Percentiles rank a stretch among this genome's conserved stretches.
phyloP scores from a whole-genome alignment of 2,329 filamentous ascomycete genomes.

The Phoma sp. region DNA sequence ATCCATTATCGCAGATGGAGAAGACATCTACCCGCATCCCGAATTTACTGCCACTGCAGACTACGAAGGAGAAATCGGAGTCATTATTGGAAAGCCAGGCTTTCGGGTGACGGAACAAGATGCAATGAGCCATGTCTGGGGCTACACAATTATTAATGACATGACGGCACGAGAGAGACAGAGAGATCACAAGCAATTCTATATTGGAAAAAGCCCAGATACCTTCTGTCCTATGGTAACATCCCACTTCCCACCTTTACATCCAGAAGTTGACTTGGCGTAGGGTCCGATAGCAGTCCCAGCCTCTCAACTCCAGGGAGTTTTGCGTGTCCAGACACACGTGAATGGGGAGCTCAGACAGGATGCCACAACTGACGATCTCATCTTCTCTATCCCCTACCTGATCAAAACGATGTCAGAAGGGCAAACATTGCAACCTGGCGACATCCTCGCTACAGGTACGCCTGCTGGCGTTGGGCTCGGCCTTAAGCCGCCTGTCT shows the following conservation, averaged over 20 bases:
- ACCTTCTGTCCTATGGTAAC: constrained; percentile 62
- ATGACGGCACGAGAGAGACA: constrained; percentile 33
- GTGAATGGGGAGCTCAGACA: constrained; percentile 58
- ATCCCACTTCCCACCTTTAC: not conserved
- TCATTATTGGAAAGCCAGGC: constrained; percentile 60
- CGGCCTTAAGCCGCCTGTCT: constrained; percentile 47
- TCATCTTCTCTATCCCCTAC: constrained; percentile 54
- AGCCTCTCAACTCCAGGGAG: constrained; percentile 51
- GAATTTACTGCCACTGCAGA: constrained; percentile 59
- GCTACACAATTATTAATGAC: constrained; percentile 60
- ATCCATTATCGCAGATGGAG: constrained; percentile 57
- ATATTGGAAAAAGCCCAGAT: constrained; percentile 62
- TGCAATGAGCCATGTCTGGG: constrained; percentile 61
- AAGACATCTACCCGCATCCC: constrained; percentile 55
- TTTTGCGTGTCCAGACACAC: constrained; percentile 52
- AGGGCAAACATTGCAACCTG: constrained; percentile 52
- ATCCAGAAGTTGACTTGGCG: not conserved
- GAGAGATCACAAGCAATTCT: constrained; percentile 63
- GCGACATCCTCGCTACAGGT: constrained; percentile 57
- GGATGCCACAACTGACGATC: constrained; percentile 53
- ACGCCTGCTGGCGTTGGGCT: constrained; percentile 52
- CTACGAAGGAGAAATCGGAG: constrained; percentile 64
- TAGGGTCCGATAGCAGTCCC: constrained; percentile 61
- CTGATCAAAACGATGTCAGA: constrained; percentile 56
- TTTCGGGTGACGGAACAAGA: constrained; percentile 52